Evolutionary conservation across 169 alveolate genomes (phyloP).

Genomic region (Toxoplasma gondii): DNA sequence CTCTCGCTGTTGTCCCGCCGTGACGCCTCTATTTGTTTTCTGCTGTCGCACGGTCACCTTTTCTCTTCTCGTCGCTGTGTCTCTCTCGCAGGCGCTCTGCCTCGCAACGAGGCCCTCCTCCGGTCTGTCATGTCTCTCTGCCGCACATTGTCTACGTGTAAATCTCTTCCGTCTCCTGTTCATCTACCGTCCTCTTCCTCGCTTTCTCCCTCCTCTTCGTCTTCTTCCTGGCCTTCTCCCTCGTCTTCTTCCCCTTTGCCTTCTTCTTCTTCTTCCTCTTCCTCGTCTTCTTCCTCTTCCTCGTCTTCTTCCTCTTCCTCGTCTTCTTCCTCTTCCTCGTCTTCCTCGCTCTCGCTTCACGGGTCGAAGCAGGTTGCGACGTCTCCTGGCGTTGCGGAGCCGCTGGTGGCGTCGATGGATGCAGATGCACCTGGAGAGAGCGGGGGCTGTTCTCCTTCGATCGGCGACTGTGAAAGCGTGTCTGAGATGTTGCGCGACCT

Average conservation of each 20-base stretch:
- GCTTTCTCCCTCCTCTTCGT: neutral
- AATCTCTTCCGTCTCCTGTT: neutral
- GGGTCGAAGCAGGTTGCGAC: too few species aligned
- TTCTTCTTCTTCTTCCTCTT: neutral
- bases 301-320: neutral
- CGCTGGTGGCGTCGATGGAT: neutral
- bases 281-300: neutral
- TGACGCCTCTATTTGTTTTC: neutral
- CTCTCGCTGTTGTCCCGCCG: neutral
- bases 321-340: neutral
- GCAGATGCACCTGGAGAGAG: neutral
- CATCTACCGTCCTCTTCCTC: neutral
- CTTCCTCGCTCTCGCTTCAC: neutral
- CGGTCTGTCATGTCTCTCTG: constrained; percentile 24
- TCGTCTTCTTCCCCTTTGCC: neutral
- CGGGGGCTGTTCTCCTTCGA: neutral
- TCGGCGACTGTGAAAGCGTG: neutral
- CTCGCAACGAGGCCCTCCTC: neutral
- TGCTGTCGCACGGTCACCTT: neutral
- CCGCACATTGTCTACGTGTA: neutral
- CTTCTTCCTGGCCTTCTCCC: neutral
- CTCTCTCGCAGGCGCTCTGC: neutral
- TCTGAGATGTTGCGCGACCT: neutral
- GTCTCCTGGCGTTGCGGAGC: neutral
- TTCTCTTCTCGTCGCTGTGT: neutral